A percentile compares a stretch with the other conserved stretches of the same genome.
Evolutionary conservation across 768 basidiomycete species (phyloP).

Genomic region (Tricholoma sp.): DNA sequence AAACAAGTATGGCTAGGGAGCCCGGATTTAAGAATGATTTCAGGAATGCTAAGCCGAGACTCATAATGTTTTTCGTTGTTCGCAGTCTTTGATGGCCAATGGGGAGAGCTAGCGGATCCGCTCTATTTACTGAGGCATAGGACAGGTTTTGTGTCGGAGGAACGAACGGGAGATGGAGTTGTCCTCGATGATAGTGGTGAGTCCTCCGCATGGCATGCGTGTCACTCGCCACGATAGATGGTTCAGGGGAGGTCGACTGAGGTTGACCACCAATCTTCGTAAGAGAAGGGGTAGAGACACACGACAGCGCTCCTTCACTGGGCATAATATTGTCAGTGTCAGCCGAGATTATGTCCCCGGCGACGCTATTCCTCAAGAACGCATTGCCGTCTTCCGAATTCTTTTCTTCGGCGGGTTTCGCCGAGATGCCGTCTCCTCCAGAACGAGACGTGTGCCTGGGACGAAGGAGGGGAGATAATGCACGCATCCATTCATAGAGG

Average conservation of each 20-base stretch:
- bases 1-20: conserved; percentile 40
- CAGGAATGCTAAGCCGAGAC: conserved; percentile 15
- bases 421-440: background rate
- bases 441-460: background rate
- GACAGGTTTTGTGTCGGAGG: background rate
- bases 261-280: conserved; percentile 7
- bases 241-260: conserved; percentile 8
- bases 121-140: background rate
- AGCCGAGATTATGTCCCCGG: conserved; percentile 15
- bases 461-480: conserved; percentile 5
- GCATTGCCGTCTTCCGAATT: conserved; percentile 1
- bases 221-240: conserved; percentile 7
- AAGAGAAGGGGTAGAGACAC: conserved; percentile 4
- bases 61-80: background rate
- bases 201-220: background rate
- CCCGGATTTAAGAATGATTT: conserved; percentile 35
- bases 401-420: background rate
- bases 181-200: background rate
- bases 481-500: conserved; percentile 14
- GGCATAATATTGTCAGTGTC: conserved; percentile 17
- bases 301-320: conserved; percentile 10
- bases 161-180: background rate
- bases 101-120: background rate
- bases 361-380: background rate
- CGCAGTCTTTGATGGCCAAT: background rate